A percentile compares a stretch with the other conserved stretches of the same genome.
phyloP scores from a whole-genome alignment of 2,329 filamentous ascomycete genomes.

The Neonectria neomacrospora region DNA sequence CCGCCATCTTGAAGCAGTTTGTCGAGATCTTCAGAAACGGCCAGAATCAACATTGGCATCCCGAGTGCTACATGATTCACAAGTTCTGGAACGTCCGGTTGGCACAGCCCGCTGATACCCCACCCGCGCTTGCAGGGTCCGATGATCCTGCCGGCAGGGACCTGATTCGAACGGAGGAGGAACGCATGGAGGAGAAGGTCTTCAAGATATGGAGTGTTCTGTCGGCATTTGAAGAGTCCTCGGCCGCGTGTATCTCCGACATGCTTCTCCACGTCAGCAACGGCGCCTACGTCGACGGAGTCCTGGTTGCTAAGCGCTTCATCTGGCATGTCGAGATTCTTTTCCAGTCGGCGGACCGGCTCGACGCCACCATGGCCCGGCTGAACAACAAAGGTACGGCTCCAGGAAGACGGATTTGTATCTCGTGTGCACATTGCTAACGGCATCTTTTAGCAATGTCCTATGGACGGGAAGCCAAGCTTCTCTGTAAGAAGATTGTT shows the following conservation, averaged over 20 bases:
- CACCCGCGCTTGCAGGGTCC: conserved; percentile 53
- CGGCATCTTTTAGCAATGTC: conserved; percentile 71
- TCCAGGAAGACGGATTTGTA: background rate
- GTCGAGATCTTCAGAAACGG: conserved; percentile 98
- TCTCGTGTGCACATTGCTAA: conserved; percentile 25
- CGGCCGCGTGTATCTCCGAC: conserved; percentile 96
- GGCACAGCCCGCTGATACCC: conserved; percentile 67
- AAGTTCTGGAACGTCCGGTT: conserved; percentile 99
- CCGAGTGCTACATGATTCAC: conserved; percentile 99
- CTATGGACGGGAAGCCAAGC: conserved; percentile 94
- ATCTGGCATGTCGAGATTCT: conserved; percentile 96
- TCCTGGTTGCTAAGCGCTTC: conserved; percentile 94
- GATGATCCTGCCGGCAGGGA: conserved; percentile 74
- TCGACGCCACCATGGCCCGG: conserved; percentile 77
- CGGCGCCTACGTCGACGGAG: conserved; percentile 93
- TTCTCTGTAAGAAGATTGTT: conserved; percentile 99
- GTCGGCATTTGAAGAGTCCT: conserved; percentile 96
- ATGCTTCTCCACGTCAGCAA: conserved; percentile 99
- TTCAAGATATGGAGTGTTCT: conserved; percentile 98
- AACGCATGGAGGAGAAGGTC: conserved; percentile 96
- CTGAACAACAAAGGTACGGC: conserved; percentile 79
- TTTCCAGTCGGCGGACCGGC: conserved; percentile 86
- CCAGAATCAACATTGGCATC: conserved; percentile 99
- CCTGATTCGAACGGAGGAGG: conserved; percentile 84
- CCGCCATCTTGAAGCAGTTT: conserved; percentile 97